phyloP scores from a whole-genome alignment of 208 protist species.

The Strigomonas oncopelti region DNA sequence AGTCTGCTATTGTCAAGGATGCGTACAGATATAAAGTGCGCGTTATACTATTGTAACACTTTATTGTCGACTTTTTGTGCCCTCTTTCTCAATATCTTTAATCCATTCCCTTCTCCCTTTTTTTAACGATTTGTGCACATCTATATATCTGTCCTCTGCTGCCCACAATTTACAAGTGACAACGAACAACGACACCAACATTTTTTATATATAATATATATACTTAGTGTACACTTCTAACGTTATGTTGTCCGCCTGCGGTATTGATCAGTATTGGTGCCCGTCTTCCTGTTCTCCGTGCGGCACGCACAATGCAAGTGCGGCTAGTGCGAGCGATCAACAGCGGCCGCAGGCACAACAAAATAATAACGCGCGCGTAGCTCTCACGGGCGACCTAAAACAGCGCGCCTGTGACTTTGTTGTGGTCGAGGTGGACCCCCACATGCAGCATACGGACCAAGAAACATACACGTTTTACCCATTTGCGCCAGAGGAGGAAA shows the following conservation, averaged over 20 bases:
- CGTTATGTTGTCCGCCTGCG: conserved; percentile 64
- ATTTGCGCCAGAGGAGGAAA: neutral
- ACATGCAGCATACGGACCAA: conserved; percentile 46
- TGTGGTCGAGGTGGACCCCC: conserved; percentile 69
- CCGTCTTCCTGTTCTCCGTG: neutral
- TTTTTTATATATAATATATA: too few species aligned
- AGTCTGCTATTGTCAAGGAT: too few species aligned
- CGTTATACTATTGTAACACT: conserved; percentile 1
- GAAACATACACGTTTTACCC: conserved; percentile 22
- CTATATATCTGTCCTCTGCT: neutral
- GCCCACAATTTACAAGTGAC: neutral
- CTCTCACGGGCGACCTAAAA: conserved; percentile 46
- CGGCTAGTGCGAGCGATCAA: too few species aligned
- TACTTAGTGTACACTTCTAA: too few species aligned
- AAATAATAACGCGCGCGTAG: neutral
- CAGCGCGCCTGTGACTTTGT: conserved; percentile 58
- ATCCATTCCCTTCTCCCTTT: conserved; percentile 2
- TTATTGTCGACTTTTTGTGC: conserved; percentile 5
- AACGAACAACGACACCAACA: neutral
- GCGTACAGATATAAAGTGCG: too few species aligned
- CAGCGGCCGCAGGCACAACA: too few species aligned
- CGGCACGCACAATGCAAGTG: neutral
- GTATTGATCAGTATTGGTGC: conserved; percentile 37
- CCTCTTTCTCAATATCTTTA: conserved; percentile 17
- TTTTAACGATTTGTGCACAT: neutral